Evolutionary conservation across 2,329 filamentous ascomycete genomes (phyloP), one percentile per base, ranked within the genome.

Genomic region (Fusarium sp.): DNA sequence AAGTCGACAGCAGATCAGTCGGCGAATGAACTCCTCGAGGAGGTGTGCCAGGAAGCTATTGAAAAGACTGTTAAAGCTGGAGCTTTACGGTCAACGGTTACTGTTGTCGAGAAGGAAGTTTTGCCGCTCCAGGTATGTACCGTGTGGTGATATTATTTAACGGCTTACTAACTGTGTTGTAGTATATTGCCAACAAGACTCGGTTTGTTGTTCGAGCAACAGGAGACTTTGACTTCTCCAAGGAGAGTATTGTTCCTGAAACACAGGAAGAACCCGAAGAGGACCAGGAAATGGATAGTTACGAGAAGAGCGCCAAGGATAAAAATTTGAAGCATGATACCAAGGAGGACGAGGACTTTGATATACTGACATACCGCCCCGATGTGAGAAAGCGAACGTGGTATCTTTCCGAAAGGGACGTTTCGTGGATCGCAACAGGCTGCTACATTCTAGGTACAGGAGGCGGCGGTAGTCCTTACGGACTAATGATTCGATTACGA

Each of bases 391-490:
- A 83, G n/a, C 82, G 87, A 12, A 75, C 84, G 18, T 90, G 89
- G 89, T 84, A 84, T 59, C 77, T 90, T 42, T 86, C 81, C 14
- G 87, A 90, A 71, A 86, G 85, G 0, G 89, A 90, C 73, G 79
- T 90, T 6, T 77, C 80, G 30, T 90, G 85, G 80, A 86, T 90
- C 34, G 78, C 86, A 1, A 86, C 82, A 10, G 88, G 89, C 2
- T 89, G 87, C 73, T 89, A 89, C 66, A 86, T 91, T 54, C 81
- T 91, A 0, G 88, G 87, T 3, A 89, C 87, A 1, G 89, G 88
- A 22, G 88, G 88, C 8, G 88, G 88, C 22, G 88, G 88, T 4
- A 85, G 82, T 5, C 86, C 87, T 3, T 88, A 87, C 67, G 77
- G 85, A 3, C 78, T 81, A 30, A 84, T 86, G 79, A 79, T 89